Conservation (phyloP, 768 basidiomycete genomes). For the Amanita phalloides region DNA sequence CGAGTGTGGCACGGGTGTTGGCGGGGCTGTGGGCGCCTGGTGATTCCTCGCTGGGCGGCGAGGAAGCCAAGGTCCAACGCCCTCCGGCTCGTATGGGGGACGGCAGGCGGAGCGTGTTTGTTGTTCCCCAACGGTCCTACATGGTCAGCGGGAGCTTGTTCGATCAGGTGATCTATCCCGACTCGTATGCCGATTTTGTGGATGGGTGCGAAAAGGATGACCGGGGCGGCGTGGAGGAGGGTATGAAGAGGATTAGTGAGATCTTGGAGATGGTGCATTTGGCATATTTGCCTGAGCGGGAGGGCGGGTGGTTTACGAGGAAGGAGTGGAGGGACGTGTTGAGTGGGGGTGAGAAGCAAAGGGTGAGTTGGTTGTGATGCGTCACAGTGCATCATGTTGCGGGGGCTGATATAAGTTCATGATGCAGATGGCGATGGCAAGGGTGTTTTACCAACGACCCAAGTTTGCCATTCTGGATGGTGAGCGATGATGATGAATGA, state of each 20-base stretch:
- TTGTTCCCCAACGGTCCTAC: conserved; percentile 90
- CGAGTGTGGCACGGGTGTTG: conserved; percentile 77
- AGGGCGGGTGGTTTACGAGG: conserved; percentile 81
- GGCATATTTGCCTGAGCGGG: conserved; percentile 74
- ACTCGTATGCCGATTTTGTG: conserved; percentile 67
- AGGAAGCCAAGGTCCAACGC: not conserved
- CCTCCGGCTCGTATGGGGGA: conserved; percentile 15
- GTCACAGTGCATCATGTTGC: not conserved
- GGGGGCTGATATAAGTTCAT: not conserved
- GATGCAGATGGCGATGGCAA: conserved; percentile 77
- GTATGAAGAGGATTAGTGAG: conserved; percentile 56
- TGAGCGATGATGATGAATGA: conserved; percentile 21
- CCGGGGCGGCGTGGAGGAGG: conserved; percentile 28
- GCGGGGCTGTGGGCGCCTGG: conserved; percentile 81
- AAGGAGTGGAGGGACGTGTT: conserved; percentile 97
- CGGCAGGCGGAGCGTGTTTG: conserved; percentile 51
- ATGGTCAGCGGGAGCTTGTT: conserved; percentile 81
- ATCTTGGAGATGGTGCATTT: conserved; percentile 79
- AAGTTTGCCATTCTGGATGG: conserved; percentile 82
- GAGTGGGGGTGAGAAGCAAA: conserved; percentile 94
- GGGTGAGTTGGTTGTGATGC: conserved; percentile 32
- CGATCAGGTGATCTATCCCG: conserved; percentile 92
- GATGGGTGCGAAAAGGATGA: conserved; percentile 13
- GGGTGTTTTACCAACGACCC: conserved; percentile 85
- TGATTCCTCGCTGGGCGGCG: conserved; percentile 14